Conservation (phyloP, 2,329 filamentous ascomycete genomes). For the Alternaria sp. region DNA sequence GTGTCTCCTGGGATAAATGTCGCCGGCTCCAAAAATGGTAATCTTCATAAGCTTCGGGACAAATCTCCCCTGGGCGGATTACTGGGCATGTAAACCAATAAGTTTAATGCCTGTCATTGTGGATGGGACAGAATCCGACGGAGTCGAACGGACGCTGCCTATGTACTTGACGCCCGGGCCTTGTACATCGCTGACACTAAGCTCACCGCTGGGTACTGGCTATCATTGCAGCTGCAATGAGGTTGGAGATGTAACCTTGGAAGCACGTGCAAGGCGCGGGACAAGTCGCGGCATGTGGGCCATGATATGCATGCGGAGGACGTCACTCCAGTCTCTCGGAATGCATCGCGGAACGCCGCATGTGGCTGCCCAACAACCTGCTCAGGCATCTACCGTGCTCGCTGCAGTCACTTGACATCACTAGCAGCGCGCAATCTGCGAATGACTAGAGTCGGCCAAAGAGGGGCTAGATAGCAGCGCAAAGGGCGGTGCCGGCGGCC, state of each 20-base stretch:
- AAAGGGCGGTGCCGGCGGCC: slow-evolving; percentile 10
- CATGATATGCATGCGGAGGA: slow-evolving; percentile 6
- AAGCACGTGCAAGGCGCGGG: background rate
- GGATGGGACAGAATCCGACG: background rate
- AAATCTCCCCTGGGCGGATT: background rate
- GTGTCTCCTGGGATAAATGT: background rate
- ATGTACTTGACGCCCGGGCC: background rate
- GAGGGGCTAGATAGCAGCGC: slow-evolving; percentile 10
- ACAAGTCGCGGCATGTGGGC: background rate
- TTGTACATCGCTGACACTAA: background rate
- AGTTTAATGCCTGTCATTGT: background rate
- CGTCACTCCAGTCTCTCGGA: slow-evolving; percentile 19
- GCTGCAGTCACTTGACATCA: slow-evolving; percentile 2
- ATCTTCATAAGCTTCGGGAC: background rate
- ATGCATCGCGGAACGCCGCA: slow-evolving; percentile 18
- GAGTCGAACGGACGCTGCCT: background rate
- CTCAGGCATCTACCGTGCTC: background rate
- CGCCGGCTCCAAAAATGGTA: background rate
- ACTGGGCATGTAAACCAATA: background rate
- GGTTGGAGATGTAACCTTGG: background rate
- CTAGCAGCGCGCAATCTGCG: background rate
- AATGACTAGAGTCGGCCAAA: background rate
- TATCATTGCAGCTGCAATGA: background rate
- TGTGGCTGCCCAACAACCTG: slow-evolving; percentile 2
- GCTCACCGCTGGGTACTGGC: background rate